Percentiles rank a stretch among this genome's conserved stretches.
These are phyloP conservation scores for Nymphaea colorata DNA, from an alignment of 164 flowering plant genomes.

Conservation along the genomic window DNA sequence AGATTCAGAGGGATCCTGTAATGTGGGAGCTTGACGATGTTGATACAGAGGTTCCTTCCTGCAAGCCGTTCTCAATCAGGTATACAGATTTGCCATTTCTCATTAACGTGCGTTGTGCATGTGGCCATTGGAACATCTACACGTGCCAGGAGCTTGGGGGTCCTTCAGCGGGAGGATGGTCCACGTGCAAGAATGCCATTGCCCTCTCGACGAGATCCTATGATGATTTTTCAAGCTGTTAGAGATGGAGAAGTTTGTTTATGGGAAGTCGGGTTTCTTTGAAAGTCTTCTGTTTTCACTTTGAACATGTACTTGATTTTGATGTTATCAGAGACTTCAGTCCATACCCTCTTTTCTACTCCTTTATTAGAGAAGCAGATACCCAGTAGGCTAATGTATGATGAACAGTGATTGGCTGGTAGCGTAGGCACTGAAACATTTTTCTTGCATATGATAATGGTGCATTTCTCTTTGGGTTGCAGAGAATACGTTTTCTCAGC, in stretches of 20 bases:
- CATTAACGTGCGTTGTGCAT: neutral
- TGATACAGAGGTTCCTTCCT: neutral
- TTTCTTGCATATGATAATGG: neutral
- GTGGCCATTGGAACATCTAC: neutral
- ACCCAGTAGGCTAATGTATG: neutral
- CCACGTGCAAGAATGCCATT: neutral
- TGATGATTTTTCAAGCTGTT: neutral
- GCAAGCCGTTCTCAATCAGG: neutral
- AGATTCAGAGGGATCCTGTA: neutral
- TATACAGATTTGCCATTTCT: neutral
- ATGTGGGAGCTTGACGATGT: neutral
- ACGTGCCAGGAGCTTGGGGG: neutral
- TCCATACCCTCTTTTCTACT: neutral
- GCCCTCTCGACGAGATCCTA: neutral
- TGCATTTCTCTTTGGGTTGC: constrained; percentile 15
- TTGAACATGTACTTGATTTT: neutral
- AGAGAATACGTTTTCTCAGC: constrained; percentile 66
- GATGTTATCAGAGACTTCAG: neutral
- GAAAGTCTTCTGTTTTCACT: neutral
- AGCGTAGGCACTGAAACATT: neutral
- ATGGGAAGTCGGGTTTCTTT: neutral
- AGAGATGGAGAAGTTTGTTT: neutral
- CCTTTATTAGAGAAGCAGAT: neutral
- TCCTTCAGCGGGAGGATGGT: neutral
- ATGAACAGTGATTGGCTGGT: neutral